A percentile compares a stretch with the other conserved stretches of the same genome.
Conservation (phyloP, 2,329 filamentous ascomycete genomes). For the Saccharata proteae region DNA sequence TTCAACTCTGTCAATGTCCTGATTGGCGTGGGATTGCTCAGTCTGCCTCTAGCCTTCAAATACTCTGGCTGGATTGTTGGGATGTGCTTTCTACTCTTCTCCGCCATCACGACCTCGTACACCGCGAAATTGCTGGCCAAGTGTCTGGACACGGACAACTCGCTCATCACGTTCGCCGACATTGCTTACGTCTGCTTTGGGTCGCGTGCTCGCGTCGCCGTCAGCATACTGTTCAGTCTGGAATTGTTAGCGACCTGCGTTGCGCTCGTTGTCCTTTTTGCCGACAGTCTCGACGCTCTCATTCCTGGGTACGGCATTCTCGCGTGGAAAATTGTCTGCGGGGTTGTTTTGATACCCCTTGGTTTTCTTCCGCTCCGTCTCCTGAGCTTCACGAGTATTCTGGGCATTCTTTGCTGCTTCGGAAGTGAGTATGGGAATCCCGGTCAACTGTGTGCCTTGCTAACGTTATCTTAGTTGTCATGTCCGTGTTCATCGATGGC, state of each 20-base stretch:
- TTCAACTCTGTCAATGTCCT: slow-evolving; percentile 95
- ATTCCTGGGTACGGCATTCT: slow-evolving; percentile 58
- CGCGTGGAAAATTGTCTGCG: slow-evolving; percentile 78
- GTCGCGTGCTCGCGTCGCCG: slow-evolving; percentile 63
- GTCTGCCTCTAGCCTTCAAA: slow-evolving; percentile 74
- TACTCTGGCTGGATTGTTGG: slow-evolving; percentile 85
- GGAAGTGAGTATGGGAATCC: slow-evolving; percentile 53
- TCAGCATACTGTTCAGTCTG: slow-evolving; percentile 75
- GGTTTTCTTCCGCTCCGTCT: slow-evolving; percentile 74
- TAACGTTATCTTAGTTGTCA: slow-evolving; percentile 50
- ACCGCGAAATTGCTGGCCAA: slow-evolving; percentile 76
- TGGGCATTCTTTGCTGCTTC: slow-evolving; percentile 85
- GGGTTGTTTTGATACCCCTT: slow-evolving; percentile 64
- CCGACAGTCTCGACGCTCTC: slow-evolving; percentile 74
- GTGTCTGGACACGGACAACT: slow-evolving; percentile 76
- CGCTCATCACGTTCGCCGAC: slow-evolving; percentile 87
- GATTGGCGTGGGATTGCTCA: slow-evolving; percentile 81
- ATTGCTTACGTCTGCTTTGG: slow-evolving; percentile 87
- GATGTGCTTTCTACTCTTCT: slow-evolving; percentile 58
- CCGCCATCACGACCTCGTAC: slow-evolving; percentile 67
- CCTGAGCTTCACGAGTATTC: slow-evolving; percentile 78
- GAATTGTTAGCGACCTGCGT: slow-evolving; percentile 84
- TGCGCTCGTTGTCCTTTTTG: slow-evolving; percentile 82
- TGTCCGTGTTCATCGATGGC: slow-evolving; percentile 76
- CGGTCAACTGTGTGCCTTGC: slow-evolving; percentile 6